A percentile compares a stretch with the other conserved stretches of the same genome.
Conservation (phyloP, 768 basidiomycete species). For the Mycena olivaceomarginata region DNA sequence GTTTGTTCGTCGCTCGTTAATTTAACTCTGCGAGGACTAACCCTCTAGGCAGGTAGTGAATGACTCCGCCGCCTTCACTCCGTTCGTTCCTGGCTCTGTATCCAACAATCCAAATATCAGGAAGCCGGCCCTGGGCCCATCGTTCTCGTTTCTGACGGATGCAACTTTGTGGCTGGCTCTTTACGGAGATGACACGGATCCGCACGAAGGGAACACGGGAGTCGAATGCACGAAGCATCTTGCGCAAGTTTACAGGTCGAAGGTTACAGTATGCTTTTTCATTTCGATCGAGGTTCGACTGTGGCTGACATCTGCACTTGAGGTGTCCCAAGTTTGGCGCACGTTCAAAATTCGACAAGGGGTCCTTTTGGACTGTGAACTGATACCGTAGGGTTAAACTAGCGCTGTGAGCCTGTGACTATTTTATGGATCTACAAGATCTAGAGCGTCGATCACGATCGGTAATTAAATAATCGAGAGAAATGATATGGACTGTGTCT, state of each 20-base stretch:
- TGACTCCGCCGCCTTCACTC: slow-evolving; percentile 60
- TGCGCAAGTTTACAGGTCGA: slow-evolving; percentile 67
- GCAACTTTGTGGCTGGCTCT: slow-evolving; percentile 82
- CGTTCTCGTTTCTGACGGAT: slow-evolving; percentile 84
- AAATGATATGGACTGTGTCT: neutral
- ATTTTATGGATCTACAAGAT: no score
- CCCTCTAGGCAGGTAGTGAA: slow-evolving; percentile 73
- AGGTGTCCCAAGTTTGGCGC: slow-evolving; percentile 64
- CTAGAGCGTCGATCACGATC: slow-evolving; percentile 3
- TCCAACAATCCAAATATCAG: slow-evolving; percentile 56
- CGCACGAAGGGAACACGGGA: slow-evolving; percentile 37
- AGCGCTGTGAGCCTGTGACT: no score
- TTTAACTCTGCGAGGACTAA: neutral
- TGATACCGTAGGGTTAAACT: neutral
- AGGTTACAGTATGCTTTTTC: slow-evolving; percentile 57
- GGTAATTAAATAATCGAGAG: neutral
- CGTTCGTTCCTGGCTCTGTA: slow-evolving; percentile 39
- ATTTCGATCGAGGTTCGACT: slow-evolving; percentile 12
- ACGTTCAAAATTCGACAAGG: slow-evolving; percentile 61
- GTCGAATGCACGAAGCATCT: slow-evolving; percentile 51
- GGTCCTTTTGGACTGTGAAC: slow-evolving; percentile 8
- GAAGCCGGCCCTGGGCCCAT: slow-evolving; percentile 86
- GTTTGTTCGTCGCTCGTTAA: slow-evolving; percentile 66
- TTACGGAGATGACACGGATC: slow-evolving; percentile 34
- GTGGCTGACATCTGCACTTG: neutral